Evolutionary conservation across 164 flowering plant species (phyloP).

Genomic region (Magnolia kwangsiensis): DNA sequence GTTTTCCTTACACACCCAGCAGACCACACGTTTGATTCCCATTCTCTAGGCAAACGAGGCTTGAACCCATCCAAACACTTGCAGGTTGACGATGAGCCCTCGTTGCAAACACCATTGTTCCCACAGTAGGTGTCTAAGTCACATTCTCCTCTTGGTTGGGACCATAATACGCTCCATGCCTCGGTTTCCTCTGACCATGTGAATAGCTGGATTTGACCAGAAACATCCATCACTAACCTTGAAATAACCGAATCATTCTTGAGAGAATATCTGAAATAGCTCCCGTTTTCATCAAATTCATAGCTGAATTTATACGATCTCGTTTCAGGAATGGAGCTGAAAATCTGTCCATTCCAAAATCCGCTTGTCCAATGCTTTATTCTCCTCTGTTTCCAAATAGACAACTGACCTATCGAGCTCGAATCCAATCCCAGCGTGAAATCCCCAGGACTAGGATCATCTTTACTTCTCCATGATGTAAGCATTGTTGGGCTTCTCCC

Average conservation of each 20-base stretch:
- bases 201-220: background rate
- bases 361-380: background rate
- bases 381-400: too few species aligned
- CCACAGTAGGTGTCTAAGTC: background rate
- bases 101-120: background rate
- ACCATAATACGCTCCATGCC: background rate
- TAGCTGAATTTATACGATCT: background rate
- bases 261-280: background rate
- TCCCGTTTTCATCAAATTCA: background rate
- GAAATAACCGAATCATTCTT: background rate
- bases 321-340: background rate
- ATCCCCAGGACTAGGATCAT: constrained; percentile 7
- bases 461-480: background rate
- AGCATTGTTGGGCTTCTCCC: background rate
- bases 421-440: background rate
- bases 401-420: background rate
- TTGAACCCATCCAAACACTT: constrained; percentile 37
- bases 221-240: background rate
- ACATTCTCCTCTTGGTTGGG: background rate
- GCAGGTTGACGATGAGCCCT: constrained; percentile 12
- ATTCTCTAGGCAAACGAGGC: constrained; percentile 23
- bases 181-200: background rate
- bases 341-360: background rate
- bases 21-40: constrained; percentile 12
- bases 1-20: constrained; percentile 16